phyloP scores from a whole-genome alignment of 495 filamentous ascomycete genomes.

The Cladorrhinum samala region DNA sequence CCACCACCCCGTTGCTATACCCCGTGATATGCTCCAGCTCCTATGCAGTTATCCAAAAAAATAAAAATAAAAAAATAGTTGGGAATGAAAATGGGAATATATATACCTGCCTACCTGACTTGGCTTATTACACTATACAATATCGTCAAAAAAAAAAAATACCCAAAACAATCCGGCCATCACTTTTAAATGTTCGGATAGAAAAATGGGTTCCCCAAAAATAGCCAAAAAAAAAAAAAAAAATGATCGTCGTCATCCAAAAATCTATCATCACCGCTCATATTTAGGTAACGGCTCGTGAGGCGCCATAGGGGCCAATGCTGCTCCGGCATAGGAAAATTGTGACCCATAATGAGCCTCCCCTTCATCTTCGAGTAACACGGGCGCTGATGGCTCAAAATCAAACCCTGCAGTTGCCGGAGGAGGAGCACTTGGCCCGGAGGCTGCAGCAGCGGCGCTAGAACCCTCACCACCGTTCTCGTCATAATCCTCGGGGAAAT shows the following conservation, averaged over 20 bases:
- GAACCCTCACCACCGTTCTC: constrained; percentile 15
- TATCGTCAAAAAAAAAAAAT: constrained; percentile 1
- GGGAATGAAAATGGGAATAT: too few species aligned
- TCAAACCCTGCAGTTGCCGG: constrained; percentile 5
- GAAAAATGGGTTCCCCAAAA: not conserved
- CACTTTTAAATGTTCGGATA: too few species aligned
- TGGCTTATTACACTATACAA: constrained; percentile 11
- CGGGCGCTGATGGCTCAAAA: constrained; percentile 57
- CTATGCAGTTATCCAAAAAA: too few species aligned
- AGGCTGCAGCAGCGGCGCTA: constrained; percentile 13
- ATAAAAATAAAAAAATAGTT: not conserved
- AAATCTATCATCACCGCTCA: constrained; percentile 14
- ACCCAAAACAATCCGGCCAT: not conserved
- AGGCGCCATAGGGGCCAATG: constrained; percentile 7
- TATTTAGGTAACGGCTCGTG: constrained; percentile 39
- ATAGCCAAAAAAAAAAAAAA: not conserved
- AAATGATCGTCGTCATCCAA: not conserved
- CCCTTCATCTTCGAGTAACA: constrained; percentile 56
- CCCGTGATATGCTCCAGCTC: too few species aligned
- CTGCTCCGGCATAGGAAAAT: constrained; percentile 27
- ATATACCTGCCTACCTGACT: not conserved
- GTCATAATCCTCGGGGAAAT: constrained; percentile 45
- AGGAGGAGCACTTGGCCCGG: constrained; percentile 12
- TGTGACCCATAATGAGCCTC: constrained; percentile 46
- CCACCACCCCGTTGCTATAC: too few species aligned